Evolutionary conservation across 2,329 filamentous ascomycete genomes (phyloP), one percentile per base, ranked within the genome.

Genomic region (Aureobasidium sp.): DNA sequence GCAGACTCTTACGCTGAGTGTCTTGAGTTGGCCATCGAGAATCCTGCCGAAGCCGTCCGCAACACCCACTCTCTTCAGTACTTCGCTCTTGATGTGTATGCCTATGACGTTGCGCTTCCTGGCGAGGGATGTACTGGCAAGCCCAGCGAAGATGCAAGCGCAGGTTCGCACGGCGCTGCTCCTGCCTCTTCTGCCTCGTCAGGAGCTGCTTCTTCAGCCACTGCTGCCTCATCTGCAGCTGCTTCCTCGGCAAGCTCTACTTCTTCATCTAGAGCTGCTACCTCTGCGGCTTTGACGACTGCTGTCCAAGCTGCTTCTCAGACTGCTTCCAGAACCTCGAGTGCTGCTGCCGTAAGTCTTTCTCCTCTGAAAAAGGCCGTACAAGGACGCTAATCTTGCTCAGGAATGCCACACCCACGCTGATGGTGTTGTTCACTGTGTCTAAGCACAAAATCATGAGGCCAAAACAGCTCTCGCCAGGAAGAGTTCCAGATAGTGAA

Each of bases 261-360:
- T 19, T 7, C 10, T 29, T n/a, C 53, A 6, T 44, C 55, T 10
- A 35, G 57, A 17, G 45, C 60, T n/a, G 54, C 53, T n/a, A 19
- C 53, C 14, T 27, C 27, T 39, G 27, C 53, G 3, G 56, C 40
- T 12, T 39, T n/a, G 12, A 30, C 19, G n/a, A 35, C 16, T 1
- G 19, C 27, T 25, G 3, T 27, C 5, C 37, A 49, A 14, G 53
- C 57, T 29, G 49, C 55, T 14, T 50, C 48, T 17, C 3, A 44
- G n/a, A 83, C 54, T 80, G 80, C 66, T 83, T 79, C 62, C 82
- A 80, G 63, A 95, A 95, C 68, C 94, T 94, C 59, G 75, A 79
- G 40, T 22, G 53, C 47, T 22, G 35, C n/a, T 39, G n/a, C 45
- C 56, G 96, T 88, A 54, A 96, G 71, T 68, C 95, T 89, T 35